Percentiles rank a stretch among this genome's conserved stretches.
These are phyloP conservation scores for Reutealis trisperma DNA, from an alignment of 345 rosid species.

Conservation along the genomic window DNA sequence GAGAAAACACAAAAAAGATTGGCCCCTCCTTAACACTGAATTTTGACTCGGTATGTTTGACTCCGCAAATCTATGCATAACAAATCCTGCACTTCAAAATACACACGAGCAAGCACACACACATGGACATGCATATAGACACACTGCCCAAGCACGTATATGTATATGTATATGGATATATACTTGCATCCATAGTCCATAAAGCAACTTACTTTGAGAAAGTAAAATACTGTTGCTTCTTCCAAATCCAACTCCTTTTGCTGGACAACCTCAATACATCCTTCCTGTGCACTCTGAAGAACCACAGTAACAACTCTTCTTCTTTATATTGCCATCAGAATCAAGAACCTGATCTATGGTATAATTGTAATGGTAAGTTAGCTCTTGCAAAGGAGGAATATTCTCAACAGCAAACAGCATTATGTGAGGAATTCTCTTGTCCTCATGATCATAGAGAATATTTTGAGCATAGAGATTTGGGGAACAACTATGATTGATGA, in stretches of 20 bases:
- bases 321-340: constrained; percentile 65
- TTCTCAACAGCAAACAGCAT: constrained; percentile 86
- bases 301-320: constrained; percentile 74
- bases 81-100: not conserved
- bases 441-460: constrained; percentile 75
- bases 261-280: constrained; percentile 51
- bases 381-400: constrained; percentile 88
- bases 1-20: no score
- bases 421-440: constrained; percentile 76
- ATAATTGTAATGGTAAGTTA: constrained; percentile 81
- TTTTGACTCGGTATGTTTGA: no score
- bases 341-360: constrained; percentile 60
- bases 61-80: no score
- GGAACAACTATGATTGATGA: constrained; percentile 89
- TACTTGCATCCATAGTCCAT: not conserved
- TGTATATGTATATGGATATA: not conserved
- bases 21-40: no score
- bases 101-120: not conserved
- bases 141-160: not conserved
- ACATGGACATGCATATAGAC: not conserved
- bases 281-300: constrained; percentile 72
- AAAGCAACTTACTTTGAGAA: constrained; percentile 8
- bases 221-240: not conserved
- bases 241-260: not conserved
- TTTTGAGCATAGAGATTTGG: constrained; percentile 92